phyloP scores from a whole-genome alignment of 2,329 filamentous ascomycete species.

The Periconia sp. region DNA sequence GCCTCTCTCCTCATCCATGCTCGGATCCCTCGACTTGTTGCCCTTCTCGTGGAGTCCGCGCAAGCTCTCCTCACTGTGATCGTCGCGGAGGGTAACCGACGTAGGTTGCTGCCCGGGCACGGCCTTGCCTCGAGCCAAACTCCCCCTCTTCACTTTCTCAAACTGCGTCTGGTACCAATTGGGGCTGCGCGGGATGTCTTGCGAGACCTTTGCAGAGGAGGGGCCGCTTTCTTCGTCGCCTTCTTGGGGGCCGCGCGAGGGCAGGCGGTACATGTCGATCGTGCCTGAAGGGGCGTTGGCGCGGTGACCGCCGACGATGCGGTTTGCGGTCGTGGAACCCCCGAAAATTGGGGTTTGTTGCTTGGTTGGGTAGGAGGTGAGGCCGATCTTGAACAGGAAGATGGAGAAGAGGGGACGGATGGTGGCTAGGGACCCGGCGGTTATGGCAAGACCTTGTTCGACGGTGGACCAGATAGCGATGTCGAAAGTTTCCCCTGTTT shows the following conservation, averaged over 20 bases:
- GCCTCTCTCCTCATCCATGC: constrained; percentile 15
- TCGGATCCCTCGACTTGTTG: constrained; percentile 8
- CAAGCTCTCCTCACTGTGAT: constrained; percentile 28
- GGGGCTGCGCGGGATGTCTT: constrained; percentile 1
- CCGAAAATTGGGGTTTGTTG: constrained; percentile 14
- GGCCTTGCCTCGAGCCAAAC: background rate
- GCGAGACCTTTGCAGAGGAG: constrained; percentile 2
- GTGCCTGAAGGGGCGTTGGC: constrained; percentile 1
- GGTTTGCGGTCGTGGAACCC: constrained; percentile 14
- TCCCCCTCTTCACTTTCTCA: constrained; percentile 1
- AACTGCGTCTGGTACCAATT: constrained; percentile 13
- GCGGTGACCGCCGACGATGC: constrained; percentile 3
- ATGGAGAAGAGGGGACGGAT: constrained; percentile 37
- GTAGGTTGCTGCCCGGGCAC: background rate
- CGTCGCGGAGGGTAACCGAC: constrained; percentile 4
- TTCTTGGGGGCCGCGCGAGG: constrained; percentile 4
- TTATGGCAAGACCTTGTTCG: constrained; percentile 42
- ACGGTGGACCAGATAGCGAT: constrained; percentile 41
- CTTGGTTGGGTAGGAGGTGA: constrained; percentile 22
- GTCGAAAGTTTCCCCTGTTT: constrained; percentile 32
- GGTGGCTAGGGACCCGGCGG: constrained; percentile 38
- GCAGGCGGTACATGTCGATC: constrained; percentile 24
- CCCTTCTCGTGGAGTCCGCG: constrained; percentile 6
- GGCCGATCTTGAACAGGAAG: constrained; percentile 25
- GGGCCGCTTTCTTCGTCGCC: constrained; percentile 17